Evolutionary conservation across 768 basidiomycete species (phyloP), one percentile per base, ranked within the genome.

Genomic region (Russula ochroleuca): DNA sequence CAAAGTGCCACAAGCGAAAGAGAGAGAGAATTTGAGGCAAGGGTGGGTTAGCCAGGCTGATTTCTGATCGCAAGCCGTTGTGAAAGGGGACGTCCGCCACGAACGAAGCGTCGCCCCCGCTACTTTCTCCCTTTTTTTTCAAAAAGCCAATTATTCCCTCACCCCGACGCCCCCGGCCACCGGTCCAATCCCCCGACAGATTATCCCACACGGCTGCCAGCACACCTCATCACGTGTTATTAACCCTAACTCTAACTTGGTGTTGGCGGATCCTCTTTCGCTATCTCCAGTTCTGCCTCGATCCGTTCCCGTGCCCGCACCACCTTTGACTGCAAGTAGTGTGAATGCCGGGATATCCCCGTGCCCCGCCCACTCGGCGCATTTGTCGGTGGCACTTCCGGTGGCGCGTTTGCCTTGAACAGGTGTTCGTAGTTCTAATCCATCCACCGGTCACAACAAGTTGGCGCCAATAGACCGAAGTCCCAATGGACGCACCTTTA

Each of bases 251-350:
- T 43, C 41, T 40, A 17, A 49, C 54, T 52, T n/a, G 67, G 67
- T 47, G 63, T 38, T 21, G 67, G 68, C 37, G 63, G 64, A 33
- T 72, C 70, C 61, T 75, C 72, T 21, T 68, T 68, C 53, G 67
- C 67, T 38, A 73, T 64, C 65, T 73, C 74, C 70, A 73, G 63
- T 79, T 99, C 96, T 0, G 95, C 95, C 73, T 97, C 90, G 82
- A 98, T 86, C 76, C 97, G 85, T 77, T 98, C 94, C 59, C 86
- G 83, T 21, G 97, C 96, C 47, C 97, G 85, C 50, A 92, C 84
- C n/a, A 99, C 92, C 77, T 99, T 99, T 37, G 93, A 95, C 73
- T 96, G 95, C 14, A 98, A 80, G 75, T 98, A 98, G 75, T 94
- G 92, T 40, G 93, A 94, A 72, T 93, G 80, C 41, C 76, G 70